Evolutionary conservation across 768 basidiomycete genomes (phyloP).

Genomic region (Boletus tylopilopsis): DNA sequence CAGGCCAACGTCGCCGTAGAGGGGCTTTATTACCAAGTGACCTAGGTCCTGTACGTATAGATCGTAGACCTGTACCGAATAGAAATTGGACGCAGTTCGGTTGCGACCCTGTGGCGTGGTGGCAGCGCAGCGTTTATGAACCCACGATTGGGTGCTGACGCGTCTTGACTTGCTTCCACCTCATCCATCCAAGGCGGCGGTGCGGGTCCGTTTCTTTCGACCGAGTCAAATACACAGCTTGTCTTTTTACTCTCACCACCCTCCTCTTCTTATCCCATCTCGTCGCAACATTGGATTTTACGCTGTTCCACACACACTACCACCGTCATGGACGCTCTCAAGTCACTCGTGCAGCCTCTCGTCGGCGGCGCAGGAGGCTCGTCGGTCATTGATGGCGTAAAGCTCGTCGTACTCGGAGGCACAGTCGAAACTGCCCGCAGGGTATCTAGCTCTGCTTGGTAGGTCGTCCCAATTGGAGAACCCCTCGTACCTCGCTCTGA

Average conservation of each 20-base stretch:
- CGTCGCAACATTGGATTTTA: conserved; percentile 39
- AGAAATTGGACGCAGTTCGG: conserved; percentile 1
- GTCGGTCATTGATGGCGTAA: conserved; percentile 84
- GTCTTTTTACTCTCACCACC: not conserved
- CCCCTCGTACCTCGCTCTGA: conserved; percentile 7
- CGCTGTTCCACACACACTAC: conserved; percentile 20
- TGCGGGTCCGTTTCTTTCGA: conserved; percentile 2
- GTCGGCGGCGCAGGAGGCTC: conserved; percentile 71
- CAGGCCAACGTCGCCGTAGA: conserved; percentile 82
- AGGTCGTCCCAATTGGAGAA: conserved; percentile 20
- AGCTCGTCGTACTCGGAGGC: conserved; percentile 84
- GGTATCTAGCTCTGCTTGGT: conserved; percentile 82
- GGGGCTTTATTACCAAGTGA: conserved; percentile 47
- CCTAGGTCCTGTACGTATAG: conserved; percentile 12
- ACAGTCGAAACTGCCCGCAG: conserved; percentile 84
- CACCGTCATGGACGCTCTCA: conserved; percentile 68
- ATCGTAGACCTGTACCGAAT: not conserved
- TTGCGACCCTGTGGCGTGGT: conserved; percentile 31
- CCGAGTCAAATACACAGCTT: conserved; percentile 25
- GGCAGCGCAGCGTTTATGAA: conserved; percentile 18
- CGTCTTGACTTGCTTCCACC: conserved; percentile 35
- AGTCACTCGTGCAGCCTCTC: conserved; percentile 77
- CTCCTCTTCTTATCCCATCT: conserved; percentile 22
- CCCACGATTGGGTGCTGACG: conserved; percentile 32
- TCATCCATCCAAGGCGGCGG: conserved; percentile 3